Evolutionary conservation across 208 protist genomes (phyloP).

Genomic region (Trypanosoma melophagium): DNA sequence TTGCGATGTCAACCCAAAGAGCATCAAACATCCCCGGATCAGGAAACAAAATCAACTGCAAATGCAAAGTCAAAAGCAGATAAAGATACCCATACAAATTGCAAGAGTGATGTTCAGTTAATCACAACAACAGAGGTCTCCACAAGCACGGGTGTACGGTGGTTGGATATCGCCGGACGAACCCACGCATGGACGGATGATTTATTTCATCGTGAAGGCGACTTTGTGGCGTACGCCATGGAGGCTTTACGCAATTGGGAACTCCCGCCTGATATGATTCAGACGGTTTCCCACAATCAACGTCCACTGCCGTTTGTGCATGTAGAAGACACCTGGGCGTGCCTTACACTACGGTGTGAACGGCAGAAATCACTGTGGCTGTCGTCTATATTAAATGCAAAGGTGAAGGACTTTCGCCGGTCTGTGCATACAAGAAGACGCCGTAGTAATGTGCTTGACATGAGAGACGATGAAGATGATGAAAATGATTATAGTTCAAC

Average conservation of each 20-base stretch:
- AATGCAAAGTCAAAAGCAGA: background rate
- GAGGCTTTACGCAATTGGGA: constrained; percentile 26
- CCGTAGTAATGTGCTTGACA: background rate
- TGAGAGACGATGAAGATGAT: background rate
- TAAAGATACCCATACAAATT: background rate
- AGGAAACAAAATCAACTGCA: background rate
- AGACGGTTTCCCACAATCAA: constrained; percentile 29
- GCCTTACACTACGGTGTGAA: constrained; percentile 38
- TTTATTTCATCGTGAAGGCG: constrained; percentile 35
- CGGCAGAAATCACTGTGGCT: constrained; percentile 20
- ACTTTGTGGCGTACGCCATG: constrained; percentile 45
- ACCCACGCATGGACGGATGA: constrained; percentile 24
- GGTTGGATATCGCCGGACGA: constrained; percentile 48
- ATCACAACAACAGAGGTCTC: constrained; percentile 49
- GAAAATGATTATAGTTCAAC: background rate
- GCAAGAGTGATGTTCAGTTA: constrained; percentile 10
- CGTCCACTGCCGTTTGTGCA: constrained; percentile 43
- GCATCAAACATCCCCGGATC: background rate
- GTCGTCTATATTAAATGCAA: constrained; percentile 9
- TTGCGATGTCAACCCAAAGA: background rate
- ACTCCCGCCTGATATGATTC: constrained; percentile 38
- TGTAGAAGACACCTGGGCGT: constrained; percentile 47
- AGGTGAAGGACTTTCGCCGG: constrained; percentile 7
- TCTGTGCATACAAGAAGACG: background rate
- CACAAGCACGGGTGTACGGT: constrained; percentile 37